phyloP scores from a whole-genome alignment of 2,329 filamentous ascomycete species.

The Aspergillus amoenus region DNA sequence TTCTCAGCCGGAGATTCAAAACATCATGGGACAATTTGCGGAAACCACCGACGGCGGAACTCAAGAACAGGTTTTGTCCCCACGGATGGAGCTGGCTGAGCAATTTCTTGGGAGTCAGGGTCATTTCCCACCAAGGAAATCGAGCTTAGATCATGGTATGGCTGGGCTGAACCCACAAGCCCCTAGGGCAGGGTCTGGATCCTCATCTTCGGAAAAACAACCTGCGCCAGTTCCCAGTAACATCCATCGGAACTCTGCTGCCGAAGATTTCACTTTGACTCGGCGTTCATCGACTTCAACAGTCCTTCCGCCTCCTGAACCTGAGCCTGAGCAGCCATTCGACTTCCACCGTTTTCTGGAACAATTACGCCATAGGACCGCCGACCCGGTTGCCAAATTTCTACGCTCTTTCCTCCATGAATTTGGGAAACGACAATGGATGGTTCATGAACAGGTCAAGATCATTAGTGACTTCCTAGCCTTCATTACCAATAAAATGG shows the following conservation, averaged over 20 bases:
- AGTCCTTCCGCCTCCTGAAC: conserved; percentile 67
- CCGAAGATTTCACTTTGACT: conserved; percentile 26
- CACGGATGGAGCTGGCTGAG: conserved; percentile 76
- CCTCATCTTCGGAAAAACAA: conserved; percentile 22
- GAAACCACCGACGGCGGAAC: conserved; percentile 69
- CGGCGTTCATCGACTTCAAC: conserved; percentile 38
- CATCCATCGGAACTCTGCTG: conserved; percentile 23
- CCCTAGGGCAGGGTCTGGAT: conserved; percentile 17
- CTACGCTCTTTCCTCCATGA: conserved; percentile 91
- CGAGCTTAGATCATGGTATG: conserved; percentile 75
- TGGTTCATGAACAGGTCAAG: conserved; percentile 99
- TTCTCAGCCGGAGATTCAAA: conserved; percentile 85
- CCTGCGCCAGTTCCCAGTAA: conserved; percentile 27
- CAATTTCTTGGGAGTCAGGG: conserved; percentile 67
- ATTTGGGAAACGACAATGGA: conserved; percentile 97
- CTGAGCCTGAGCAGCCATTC: conserved; percentile 83
- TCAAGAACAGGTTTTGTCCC: conserved; percentile 88
- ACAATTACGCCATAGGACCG: conserved; percentile 91
- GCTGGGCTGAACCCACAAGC: conserved; percentile 30
- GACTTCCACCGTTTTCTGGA: conserved; percentile 97
- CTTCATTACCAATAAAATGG: conserved; percentile 99
- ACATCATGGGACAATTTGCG: conserved; percentile 95
- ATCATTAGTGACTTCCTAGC: conserved; percentile 95
- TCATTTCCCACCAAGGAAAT: conserved; percentile 77
- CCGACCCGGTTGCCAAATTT: conserved; percentile 96